Conservation (phyloP, 2,329 filamentous ascomycete species). For the Paecilomyces niveus region DNA sequence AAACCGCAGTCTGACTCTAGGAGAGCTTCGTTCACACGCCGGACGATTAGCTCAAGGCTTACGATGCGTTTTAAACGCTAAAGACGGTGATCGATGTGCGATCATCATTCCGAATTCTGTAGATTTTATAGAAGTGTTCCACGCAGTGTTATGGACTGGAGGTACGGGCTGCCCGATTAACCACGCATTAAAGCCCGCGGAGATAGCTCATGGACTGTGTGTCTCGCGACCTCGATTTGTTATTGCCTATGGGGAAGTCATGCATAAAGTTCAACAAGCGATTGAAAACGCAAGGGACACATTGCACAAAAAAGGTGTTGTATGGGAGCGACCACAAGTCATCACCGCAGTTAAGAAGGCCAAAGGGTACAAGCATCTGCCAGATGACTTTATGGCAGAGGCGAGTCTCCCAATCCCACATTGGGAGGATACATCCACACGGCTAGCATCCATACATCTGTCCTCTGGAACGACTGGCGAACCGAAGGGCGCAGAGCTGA, state of each 20-base stretch:
- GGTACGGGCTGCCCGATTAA: constrained; percentile 36
- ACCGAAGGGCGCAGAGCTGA: constrained; percentile 48
- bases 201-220: constrained; percentile 37
- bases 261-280: constrained; percentile 24
- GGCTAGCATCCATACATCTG: constrained; percentile 33
- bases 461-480: constrained; percentile 43
- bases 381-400: constrained; percentile 18
- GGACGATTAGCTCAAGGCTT: constrained; percentile 38
- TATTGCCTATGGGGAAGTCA: constrained; percentile 30
- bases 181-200: constrained; percentile 30
- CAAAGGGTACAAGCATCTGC: constrained; percentile 12
- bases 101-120: constrained; percentile 42
- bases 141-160: constrained; percentile 35
- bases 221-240: constrained; percentile 38
- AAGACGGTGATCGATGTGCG: constrained; percentile 34
- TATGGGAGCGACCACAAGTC: constrained; percentile 29
- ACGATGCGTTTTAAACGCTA: constrained; percentile 16
- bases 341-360: constrained; percentile 28
- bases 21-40: constrained; percentile 35
- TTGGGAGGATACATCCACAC: constrained; percentile 24
- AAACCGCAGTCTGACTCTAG: constrained; percentile 40
- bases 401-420: constrained; percentile 30
- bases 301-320: constrained; percentile 17
- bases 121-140: constrained; percentile 35
- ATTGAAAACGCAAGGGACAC: constrained; percentile 22